Base-by-base conservation (phyloP, 257 asterid species). In the Solanum dulcamara region DNA sequence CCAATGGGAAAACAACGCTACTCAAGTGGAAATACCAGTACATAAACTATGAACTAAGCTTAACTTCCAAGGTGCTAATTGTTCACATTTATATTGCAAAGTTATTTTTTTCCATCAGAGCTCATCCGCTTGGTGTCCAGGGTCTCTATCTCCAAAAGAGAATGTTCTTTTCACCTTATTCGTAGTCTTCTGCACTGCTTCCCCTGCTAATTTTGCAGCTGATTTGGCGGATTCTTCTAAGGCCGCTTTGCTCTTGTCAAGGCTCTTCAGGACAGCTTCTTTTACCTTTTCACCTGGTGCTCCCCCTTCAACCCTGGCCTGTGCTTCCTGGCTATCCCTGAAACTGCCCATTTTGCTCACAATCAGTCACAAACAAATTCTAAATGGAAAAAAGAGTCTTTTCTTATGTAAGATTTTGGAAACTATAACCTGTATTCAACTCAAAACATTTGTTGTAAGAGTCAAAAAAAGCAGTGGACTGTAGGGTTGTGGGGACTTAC, bases 221-320 rank as follows among this genome's bases (percentile, higher is more conserved):
- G 84, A 83, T 85, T 81, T 87, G 11, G 93, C 91, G 0, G 92
- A 86, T 83, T 87, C 87, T 66, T 90, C 87, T 0, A 88, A 80
- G 1, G 88, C 42, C 26, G 33, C 40, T 80, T 55, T 87, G 79
- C 91, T 89, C 85, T 88, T 81, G 74, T 86, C 92, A 18, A 88
- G 32, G 86, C 90, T 92, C 82, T 87, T 90, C 77, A 87, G 70
- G n/a, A 80, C 84, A 3, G 92, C 94, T 48, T 88, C 92, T 84
- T 86, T 89, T 70, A 90, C 88, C 85, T 68, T 86, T 18, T 38
- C 91, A n/a, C 85, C 51, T 7, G 82, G 1, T 83, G 82, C 26
- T 81, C 84, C 84, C 51, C 48, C 70, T 71, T 50, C 30, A 12
- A 7, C 66, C 12, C 17, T 37, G 2, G 35, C 85, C 32, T 80